Base-by-base conservation (phyloP, 2,329 filamentous ascomycete genomes). In the Metarhizium album region DNA sequence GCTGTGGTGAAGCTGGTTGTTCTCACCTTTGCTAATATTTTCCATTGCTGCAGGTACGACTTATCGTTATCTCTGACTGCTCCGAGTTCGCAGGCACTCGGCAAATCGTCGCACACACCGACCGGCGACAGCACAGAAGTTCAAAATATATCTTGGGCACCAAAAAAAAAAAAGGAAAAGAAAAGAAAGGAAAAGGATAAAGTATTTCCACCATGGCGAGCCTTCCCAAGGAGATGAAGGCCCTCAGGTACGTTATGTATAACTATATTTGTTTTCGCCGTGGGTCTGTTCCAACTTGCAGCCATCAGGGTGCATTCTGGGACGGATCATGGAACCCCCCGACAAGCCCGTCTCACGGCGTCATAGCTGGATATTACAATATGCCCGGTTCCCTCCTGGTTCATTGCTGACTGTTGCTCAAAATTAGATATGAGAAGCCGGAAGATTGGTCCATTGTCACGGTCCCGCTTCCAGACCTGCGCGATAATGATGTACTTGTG, bases 401-500 rank as follows among this genome's bases (percentile, higher is more conserved):
- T 9, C 27, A 29, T 29, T 43, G 20, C 40, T 43, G 18, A 43
- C 22, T 11, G 2, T 43, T 4, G 40, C 11, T 24, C 40, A 11
- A n/a, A 14, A 33, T 57, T 52, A 73, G 71, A 66, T 83, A 83
- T 68, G 76, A 79, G 66, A 77, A 82, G 73, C 80, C 80, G 42
- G 71, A 80, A 63, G 71, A 77, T 53, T 83, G 76, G 67, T 71
- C 72, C 56, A 74, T 84, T 53, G 79, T 84, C 56, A 70, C 79
- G 11, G 76, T 83, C 35, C 80, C 82, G 55, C 74, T 84, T 6
- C 82, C 82, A 20, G 73, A 70, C 57, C 67, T 83, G 56, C 75
- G 79, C 57, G 72, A 79, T 24, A 75, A 79, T 53, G 79, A 83
- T 65, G 70, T 83, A 56, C 67, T 82, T 59, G 74, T 84, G 67